These are phyloP conservation scores for Naganishia friedmannii DNA, from an alignment of 768 basidiomycete species.

Conservation along the genomic window DNA sequence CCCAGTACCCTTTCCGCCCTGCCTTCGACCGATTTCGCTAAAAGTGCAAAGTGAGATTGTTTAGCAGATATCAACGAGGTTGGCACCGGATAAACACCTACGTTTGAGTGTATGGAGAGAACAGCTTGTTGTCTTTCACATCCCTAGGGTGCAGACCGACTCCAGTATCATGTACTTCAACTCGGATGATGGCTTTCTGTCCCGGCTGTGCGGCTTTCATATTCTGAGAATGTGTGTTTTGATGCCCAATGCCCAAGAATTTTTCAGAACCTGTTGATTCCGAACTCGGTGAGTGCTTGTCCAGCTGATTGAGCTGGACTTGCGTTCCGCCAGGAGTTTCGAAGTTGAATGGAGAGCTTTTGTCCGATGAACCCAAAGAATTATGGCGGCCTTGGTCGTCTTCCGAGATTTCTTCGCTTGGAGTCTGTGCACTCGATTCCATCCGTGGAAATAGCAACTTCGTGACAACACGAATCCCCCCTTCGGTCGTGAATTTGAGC, in stretches of 20 bases:
- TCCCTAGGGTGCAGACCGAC: slow-evolving; percentile 65
- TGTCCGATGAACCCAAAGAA: slow-evolving; percentile 9
- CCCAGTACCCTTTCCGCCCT: slow-evolving; percentile 64
- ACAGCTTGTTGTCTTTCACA: slow-evolving; percentile 58
- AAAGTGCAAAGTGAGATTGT: slow-evolving; percentile 19
- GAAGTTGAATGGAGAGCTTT: slow-evolving; percentile 18
- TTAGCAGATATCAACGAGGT: slow-evolving; percentile 52
- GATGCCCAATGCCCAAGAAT: background rate
- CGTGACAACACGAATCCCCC: slow-evolving; percentile 65
- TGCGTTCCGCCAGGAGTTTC: slow-evolving; percentile 19
- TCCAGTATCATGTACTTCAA: slow-evolving; percentile 75
- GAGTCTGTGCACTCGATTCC: slow-evolving; percentile 43
- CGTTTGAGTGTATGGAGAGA: slow-evolving; percentile 48
- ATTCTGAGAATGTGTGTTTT: background rate
- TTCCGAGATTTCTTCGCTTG: slow-evolving; percentile 2
- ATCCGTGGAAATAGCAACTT: slow-evolving; percentile 53
- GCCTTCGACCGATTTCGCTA: slow-evolving; percentile 55
- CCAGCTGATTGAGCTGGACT: slow-evolving; percentile 9
- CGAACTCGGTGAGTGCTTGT: background rate
- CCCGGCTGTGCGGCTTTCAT: slow-evolving; percentile 6
- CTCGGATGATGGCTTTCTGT: slow-evolving; percentile 60
- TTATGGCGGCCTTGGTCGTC: background rate
- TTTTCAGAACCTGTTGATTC: slow-evolving; percentile 7
- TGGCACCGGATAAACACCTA: slow-evolving; percentile 56
- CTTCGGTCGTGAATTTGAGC: slow-evolving; percentile 54